Conservation (phyloP, 2,329 filamentous ascomycete species). For the Exophiala alcalophila region DNA sequence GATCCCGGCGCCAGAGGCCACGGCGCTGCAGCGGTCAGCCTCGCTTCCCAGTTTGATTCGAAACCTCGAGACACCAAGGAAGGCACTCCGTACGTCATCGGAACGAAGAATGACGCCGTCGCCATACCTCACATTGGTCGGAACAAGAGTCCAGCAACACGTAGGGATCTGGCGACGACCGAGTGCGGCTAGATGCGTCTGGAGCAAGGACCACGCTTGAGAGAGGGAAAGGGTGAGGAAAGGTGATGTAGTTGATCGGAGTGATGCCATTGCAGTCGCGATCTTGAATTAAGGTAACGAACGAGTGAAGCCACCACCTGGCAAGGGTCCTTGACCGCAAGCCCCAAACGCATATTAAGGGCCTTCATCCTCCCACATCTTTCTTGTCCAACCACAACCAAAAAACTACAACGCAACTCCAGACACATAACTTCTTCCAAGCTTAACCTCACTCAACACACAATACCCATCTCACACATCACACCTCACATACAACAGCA, state of each 20-base stretch:
- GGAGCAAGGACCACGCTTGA: constrained; percentile 1
- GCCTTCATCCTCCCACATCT: constrained; percentile 2
- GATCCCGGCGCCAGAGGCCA: no score
- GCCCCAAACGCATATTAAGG: neutral
- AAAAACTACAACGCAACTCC: constrained; percentile 4
- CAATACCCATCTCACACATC: constrained; percentile 2
- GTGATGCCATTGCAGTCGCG: constrained; percentile 2
- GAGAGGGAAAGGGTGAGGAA: constrained; percentile 1
- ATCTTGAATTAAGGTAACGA: no score
- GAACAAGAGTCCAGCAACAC: neutral
- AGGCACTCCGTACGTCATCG: constrained; percentile 10
- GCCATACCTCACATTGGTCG: constrained; percentile 6
- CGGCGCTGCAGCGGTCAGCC: no score
- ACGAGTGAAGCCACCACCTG: neutral
- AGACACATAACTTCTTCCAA: no score
- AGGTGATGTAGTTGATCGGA: constrained; percentile 11
- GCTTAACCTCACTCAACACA: constrained; percentile 13
- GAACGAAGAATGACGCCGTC: neutral
- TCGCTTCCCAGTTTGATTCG: constrained; percentile 5
- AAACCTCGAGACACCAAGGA: neutral
- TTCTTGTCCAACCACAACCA: neutral
- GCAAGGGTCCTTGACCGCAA: neutral
- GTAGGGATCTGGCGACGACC: constrained; percentile 4
- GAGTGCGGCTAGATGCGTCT: constrained; percentile 8
- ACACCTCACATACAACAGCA: constrained; percentile 4